Conservation (phyloP, 257 asterid genomes). For the Nemophila menziesii region DNA sequence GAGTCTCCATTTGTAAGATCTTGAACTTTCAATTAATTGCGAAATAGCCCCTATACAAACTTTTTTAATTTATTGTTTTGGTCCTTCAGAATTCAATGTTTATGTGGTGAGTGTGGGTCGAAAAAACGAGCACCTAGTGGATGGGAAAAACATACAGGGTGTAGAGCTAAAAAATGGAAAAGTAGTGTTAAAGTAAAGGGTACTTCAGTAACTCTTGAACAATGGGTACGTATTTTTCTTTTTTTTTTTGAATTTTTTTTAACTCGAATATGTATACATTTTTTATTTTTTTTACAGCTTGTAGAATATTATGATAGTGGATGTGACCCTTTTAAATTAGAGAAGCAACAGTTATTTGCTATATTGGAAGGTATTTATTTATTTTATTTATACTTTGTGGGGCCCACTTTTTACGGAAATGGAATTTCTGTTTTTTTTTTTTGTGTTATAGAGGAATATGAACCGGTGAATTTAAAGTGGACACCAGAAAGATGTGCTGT, state of each 20-base stretch:
- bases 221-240: slow-evolving; percentile 55
- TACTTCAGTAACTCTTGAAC: slow-evolving; percentile 47
- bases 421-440: slow-evolving; percentile 10
- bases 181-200: slow-evolving; percentile 80
- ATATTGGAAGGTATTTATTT: slow-evolving; percentile 48
- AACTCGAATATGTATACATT: slow-evolving; percentile 3
- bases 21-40: too few relatives aligned
- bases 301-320: slow-evolving; percentile 30
- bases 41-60: too few relatives aligned
- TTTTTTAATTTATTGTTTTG: too few relatives aligned
- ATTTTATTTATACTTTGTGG: slow-evolving; percentile 7
- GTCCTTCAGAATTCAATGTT: slow-evolving; percentile 74
- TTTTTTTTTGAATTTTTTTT: slow-evolving; percentile 18
- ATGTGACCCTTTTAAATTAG: slow-evolving; percentile 33
- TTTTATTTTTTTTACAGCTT: slow-evolving; percentile 42
- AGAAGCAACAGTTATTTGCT: slow-evolving; percentile 53
- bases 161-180: slow-evolving; percentile 98
- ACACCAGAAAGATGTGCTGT: slow-evolving; percentile 92
- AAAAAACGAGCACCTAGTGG: slow-evolving; percentile 59
- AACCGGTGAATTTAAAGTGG: slow-evolving; percentile 76
- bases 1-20: slow-evolving; percentile 70
- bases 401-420: neutral
- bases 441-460: slow-evolving; percentile 48
- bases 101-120: slow-evolving; percentile 75
- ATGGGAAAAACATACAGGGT: slow-evolving; percentile 97